Evolutionary conservation across 1,284 basidiomycete species (phyloP).

Genomic region (Porogramme epimiltina): DNA sequence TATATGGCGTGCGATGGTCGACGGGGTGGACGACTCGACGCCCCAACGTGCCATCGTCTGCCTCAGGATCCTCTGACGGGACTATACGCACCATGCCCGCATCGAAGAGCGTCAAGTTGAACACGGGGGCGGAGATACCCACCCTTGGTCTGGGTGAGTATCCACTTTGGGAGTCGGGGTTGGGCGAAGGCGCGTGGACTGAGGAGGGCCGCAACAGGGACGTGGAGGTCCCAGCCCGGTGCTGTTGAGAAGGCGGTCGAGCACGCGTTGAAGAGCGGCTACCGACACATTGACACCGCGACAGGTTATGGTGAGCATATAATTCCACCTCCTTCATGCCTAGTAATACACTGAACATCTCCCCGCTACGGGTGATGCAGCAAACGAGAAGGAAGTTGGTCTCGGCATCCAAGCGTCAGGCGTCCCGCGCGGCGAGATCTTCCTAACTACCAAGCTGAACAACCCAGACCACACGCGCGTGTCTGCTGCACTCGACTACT

Average conservation of each 20-base stretch:
- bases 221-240: conserved; percentile 76
- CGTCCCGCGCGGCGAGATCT: conserved; percentile 67
- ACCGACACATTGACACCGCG: conserved; percentile 76
- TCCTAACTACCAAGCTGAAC: conserved; percentile 79
- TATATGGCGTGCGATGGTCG: too few species aligned
- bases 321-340: too few species aligned
- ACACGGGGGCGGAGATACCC: conserved; percentile 76
- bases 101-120: conserved; percentile 54
- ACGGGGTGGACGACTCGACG: too few species aligned
- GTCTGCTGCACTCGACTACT: conserved; percentile 67
- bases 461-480: conserved; percentile 70
- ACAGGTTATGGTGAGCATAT: conserved; percentile 37
- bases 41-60: too few species aligned
- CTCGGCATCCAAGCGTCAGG: conserved; percentile 75
- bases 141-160: conserved; percentile 70
- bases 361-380: conserved; percentile 20
- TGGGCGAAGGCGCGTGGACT: not conserved
- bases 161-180: too few species aligned
- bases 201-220: conserved; percentile 46
- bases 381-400: conserved; percentile 75
- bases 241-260: conserved; percentile 70
- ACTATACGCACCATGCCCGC: conserved; percentile 26
- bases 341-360: not conserved
- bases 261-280: conserved; percentile 72
- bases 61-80: not conserved